These are phyloP conservation scores for Gossypium schwendimanii DNA, from an alignment of 441 rosid species.

Conservation along the genomic window DNA sequence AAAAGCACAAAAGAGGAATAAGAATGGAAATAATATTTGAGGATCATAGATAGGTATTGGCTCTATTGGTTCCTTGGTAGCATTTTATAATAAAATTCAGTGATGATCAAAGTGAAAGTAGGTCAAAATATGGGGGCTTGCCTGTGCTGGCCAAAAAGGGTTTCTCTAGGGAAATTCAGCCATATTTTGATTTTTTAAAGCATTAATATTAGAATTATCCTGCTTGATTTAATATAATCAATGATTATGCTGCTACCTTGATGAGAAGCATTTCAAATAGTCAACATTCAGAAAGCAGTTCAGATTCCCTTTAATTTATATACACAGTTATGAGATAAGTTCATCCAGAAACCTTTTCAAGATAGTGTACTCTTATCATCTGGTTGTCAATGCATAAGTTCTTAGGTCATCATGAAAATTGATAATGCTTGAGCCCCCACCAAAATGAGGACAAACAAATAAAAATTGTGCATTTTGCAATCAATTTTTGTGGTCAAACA, in stretches of 20 bases:
- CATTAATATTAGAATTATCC: neutral
- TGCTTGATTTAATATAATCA: neutral
- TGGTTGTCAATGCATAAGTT: neutral
- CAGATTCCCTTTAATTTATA: neutral
- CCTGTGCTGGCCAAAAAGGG: neutral
- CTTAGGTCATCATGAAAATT: constrained; percentile 12
- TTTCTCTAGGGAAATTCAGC: neutral
- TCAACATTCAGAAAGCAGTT: neutral
- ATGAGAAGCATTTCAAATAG: neutral
- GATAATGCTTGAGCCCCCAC: constrained; percentile 19
- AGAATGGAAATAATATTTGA: neutral
- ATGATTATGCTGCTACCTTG: constrained; percentile 4
- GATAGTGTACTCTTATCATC: neutral
- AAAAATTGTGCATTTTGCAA: constrained; percentile 7
- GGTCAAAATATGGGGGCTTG: constrained; percentile 8
- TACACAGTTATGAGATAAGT: constrained; percentile 6
- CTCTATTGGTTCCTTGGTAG: neutral
- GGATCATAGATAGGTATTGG: constrained; percentile 6
- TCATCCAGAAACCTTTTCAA: constrained; percentile 4
- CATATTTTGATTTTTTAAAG: neutral
- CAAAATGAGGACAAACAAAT: neutral
- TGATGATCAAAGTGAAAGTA: neutral
- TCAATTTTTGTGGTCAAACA: constrained; percentile 10
- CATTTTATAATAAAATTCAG: neutral
- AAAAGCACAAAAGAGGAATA: constrained; percentile 5